Conservation (phyloP, 495 filamentous ascomycete species). For the Penicillium malachiteum region DNA sequence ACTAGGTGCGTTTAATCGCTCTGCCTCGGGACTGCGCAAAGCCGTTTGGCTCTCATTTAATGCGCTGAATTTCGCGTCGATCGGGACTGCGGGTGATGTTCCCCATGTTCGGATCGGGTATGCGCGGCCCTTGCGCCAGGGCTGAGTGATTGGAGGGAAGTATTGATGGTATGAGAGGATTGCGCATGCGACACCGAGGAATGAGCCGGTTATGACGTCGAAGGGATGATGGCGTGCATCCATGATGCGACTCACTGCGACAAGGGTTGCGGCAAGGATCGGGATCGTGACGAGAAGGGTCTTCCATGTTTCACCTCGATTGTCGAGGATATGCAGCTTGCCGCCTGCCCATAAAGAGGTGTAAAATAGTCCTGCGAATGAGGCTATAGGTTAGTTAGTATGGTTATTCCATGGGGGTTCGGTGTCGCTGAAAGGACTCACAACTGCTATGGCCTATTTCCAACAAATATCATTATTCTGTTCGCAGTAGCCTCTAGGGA, state of each 20-base stretch:
- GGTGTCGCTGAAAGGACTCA: constrained; percentile 23
- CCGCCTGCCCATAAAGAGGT: constrained; percentile 61
- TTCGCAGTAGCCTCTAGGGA: neutral
- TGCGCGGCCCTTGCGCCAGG: constrained; percentile 60
- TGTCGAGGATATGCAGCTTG: constrained; percentile 59
- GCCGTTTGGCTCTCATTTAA: constrained; percentile 28
- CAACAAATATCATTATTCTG: constrained; percentile 26
- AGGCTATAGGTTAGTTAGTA: constrained; percentile 31
- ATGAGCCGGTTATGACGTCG: constrained; percentile 76
- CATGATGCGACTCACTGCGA: constrained; percentile 60
- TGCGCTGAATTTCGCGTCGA: constrained; percentile 5
- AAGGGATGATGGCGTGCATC: constrained; percentile 89
- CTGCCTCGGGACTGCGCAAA: constrained; percentile 35
- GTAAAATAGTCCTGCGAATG: constrained; percentile 81
- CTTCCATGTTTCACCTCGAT: constrained; percentile 74
- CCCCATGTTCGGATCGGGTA: constrained; percentile 64
- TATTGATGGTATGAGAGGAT: constrained; percentile 55
- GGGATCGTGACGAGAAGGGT: constrained; percentile 65
- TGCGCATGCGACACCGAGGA: constrained; percentile 58
- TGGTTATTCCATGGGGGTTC: neutral
- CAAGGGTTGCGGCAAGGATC: constrained; percentile 51
- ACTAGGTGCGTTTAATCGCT: constrained; percentile 22
- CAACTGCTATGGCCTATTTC: constrained; percentile 53
- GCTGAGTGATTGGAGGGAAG: constrained; percentile 54
- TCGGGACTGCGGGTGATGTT: constrained; percentile 32